These are phyloP conservation scores for Fusarium illudens DNA, from an alignment of 2,329 filamentous ascomycete genomes.

Conservation along the genomic window DNA sequence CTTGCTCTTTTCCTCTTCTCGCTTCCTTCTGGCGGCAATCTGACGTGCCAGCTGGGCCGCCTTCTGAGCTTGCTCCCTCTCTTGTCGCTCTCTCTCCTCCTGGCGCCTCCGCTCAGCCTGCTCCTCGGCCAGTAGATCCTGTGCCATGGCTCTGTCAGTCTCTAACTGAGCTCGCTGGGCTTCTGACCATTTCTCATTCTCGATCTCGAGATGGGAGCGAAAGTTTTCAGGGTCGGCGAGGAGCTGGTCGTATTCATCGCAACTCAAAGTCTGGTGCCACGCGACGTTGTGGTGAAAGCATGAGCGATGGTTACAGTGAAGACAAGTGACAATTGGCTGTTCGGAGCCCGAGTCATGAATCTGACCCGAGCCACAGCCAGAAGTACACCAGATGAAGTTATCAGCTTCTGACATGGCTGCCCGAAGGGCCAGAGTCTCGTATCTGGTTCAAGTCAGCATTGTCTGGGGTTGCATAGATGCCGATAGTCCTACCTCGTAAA, in stretches of 20 bases:
- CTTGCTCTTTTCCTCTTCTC: conserved; percentile 48
- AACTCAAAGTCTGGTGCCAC: conserved; percentile 54
- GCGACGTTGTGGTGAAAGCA: conserved; percentile 54
- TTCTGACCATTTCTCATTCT: conserved; percentile 47
- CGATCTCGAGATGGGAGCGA: conserved; percentile 48
- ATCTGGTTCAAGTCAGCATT: conserved; percentile 40
- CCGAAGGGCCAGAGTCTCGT: conserved; percentile 55
- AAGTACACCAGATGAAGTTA: conserved; percentile 63
- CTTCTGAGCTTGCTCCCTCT: conserved; percentile 37
- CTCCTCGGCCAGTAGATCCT: conserved; percentile 45
- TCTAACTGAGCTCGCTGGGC: conserved; percentile 59
- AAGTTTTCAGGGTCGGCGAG: conserved; percentile 51
- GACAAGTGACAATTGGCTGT: conserved; percentile 54
- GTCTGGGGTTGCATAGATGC: neutral
- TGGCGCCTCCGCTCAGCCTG: conserved; percentile 38
- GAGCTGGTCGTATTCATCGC: conserved; percentile 54
- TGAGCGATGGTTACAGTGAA: conserved; percentile 50
- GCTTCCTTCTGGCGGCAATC: conserved; percentile 42
- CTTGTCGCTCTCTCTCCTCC: conserved; percentile 35
- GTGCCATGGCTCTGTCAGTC: conserved; percentile 50
- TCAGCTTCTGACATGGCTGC: conserved; percentile 53
- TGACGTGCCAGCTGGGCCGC: conserved; percentile 41
- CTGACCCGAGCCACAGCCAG: conserved; percentile 61
- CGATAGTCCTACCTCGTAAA: conserved; percentile 50
- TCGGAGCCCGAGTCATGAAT: conserved; percentile 54